Percentiles rank a stretch among this genome's conserved stretches.
These are phyloP conservation scores for Debaryomycetaceae sp. DNA, from an alignment of 1,139 yeast species.

Conservation along the genomic window DNA sequence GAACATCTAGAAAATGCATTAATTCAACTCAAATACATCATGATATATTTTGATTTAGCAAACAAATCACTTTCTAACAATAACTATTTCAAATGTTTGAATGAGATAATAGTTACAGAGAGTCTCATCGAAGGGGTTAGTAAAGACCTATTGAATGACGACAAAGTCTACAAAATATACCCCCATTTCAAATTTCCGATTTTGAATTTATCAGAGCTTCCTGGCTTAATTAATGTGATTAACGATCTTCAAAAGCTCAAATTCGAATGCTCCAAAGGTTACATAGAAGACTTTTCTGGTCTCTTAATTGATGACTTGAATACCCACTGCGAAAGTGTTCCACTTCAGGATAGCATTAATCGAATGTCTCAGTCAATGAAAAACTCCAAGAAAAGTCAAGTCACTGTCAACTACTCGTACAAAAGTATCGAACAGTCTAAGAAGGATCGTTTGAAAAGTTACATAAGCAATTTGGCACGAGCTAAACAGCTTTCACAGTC, in stretches of 20 bases:
- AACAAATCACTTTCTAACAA: conserved; percentile 43
- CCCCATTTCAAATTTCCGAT: conserved; percentile 49
- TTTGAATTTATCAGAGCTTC: conserved; percentile 50
- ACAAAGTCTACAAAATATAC: conserved; percentile 23
- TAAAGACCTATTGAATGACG: conserved; percentile 19
- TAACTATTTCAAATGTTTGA: conserved; percentile 41
- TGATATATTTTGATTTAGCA: conserved; percentile 52
- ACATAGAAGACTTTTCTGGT: conserved; percentile 53
- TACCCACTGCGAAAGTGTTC: conserved; percentile 48
- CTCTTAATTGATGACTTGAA: conserved; percentile 59
- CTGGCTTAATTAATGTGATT: conserved; percentile 58
- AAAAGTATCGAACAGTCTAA: conserved; percentile 30
- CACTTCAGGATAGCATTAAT: conserved; percentile 47
- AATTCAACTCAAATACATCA: conserved; percentile 56
- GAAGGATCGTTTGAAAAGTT: conserved; percentile 38
- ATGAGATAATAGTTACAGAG: conserved; percentile 55
- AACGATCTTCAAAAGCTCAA: conserved; percentile 48
- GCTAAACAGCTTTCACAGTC: conserved; percentile 66
- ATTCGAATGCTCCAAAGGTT: conserved; percentile 64
- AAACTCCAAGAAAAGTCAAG: conserved; percentile 16
- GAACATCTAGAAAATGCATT: conserved; percentile 61
- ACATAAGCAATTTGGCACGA: conserved; percentile 54
- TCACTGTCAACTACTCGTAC: conserved; percentile 25
- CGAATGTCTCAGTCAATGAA: conserved; percentile 39
- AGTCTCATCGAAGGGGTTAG: conserved; percentile 52